phyloP scores from a whole-genome alignment of 345 rosid species.

The Sisymbrium irio region DNA sequence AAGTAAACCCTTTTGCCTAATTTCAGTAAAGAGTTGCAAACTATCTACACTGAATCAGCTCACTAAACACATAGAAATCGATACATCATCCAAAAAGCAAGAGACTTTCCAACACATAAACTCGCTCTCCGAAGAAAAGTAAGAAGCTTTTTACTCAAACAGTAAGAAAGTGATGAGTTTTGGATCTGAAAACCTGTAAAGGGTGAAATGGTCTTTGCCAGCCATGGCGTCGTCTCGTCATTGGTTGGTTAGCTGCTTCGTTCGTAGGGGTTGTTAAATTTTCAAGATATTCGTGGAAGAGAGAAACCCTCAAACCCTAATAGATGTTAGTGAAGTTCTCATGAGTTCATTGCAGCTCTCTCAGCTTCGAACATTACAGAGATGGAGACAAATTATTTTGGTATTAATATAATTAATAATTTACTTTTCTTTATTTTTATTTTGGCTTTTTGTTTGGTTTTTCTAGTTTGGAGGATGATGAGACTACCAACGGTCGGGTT shows the following conservation, averaged over 20 bases:
- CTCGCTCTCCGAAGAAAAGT: background rate
- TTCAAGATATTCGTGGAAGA: background rate
- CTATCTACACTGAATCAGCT: constrained; percentile 5
- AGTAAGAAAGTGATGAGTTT: background rate
- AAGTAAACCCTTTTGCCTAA: no score
- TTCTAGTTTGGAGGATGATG: background rate
- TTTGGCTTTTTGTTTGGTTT: background rate
- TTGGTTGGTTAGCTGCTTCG: constrained; percentile 12
- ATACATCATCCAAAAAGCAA: background rate
- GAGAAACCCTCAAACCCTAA: constrained; percentile 5
- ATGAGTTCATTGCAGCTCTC: constrained; percentile 9
- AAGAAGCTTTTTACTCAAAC: background rate
- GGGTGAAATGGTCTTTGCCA: constrained; percentile 94
- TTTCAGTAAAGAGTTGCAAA: no score
- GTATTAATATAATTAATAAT: constrained; percentile 11
- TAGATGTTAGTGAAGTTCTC: background rate
- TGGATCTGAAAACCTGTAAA: constrained; percentile 53
- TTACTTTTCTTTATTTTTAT: background rate
- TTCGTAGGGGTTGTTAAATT: background rate
- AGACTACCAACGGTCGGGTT: constrained; percentile 38
- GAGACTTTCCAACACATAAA: background rate
- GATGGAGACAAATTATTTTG: background rate
- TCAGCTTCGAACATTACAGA: constrained; percentile 1
- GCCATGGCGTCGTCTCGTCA: constrained; percentile 85
- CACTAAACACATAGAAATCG: background rate